Conservation (phyloP, 306 rosid species). For the Cicer pinnatifidum region DNA sequence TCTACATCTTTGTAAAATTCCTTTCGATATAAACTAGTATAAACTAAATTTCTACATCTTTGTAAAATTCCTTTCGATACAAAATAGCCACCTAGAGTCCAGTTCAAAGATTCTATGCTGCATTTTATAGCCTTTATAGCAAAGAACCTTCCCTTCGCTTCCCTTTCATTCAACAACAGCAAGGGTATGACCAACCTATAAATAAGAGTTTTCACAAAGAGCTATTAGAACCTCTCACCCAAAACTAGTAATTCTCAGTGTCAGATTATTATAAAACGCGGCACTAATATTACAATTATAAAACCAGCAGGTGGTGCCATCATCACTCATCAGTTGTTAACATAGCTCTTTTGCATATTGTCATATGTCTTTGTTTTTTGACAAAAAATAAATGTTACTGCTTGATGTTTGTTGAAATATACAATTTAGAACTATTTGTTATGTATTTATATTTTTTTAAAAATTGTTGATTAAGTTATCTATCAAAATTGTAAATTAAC, state of each 20-base stretch:
- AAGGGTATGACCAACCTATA: too few relatives aligned
- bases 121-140: too few relatives aligned
- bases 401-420: slow-evolving; percentile 1
- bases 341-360: background rate
- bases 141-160: too few relatives aligned
- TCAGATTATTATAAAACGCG: background rate
- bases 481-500: background rate
- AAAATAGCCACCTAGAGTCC: too few relatives aligned
- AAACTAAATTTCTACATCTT: too few relatives aligned
- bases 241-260: background rate
- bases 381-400: background rate
- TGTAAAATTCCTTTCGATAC: too few relatives aligned
- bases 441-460: background rate
- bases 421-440: background rate
- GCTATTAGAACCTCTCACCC: background rate
- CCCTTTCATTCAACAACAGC: too few relatives aligned
- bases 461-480: background rate
- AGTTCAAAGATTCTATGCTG: too few relatives aligned
- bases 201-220: background rate
- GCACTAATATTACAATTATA: background rate
- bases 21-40: too few relatives aligned
- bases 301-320: background rate
- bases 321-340: background rate
- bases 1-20: too few relatives aligned
- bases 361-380: background rate